Base-by-base conservation (phyloP, 495 filamentous ascomycete genomes). In the Pyronema omphalodes region DNA sequence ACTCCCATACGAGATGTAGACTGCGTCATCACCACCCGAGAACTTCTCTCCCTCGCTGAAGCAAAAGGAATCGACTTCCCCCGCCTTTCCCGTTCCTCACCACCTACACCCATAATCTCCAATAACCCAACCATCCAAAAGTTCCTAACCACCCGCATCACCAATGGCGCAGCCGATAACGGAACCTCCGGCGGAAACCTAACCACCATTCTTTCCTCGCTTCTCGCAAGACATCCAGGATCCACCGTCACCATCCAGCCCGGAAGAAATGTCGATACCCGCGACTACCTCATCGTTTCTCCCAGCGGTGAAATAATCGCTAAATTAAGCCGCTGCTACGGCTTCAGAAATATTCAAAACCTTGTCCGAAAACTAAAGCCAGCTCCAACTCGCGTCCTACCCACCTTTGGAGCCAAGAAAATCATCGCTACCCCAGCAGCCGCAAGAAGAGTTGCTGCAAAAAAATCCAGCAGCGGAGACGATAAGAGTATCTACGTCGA, bases 301-400 rank as follows among this genome's bases (percentile, higher is more conserved):
- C 59, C 68, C 29, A 69, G 70, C 1, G 76, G 76, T 1, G 69
- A 79, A 43, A 67, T 74, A 1, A 60, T 93, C 9, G 77, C 94
- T 70, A 84, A 80, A 60, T 81, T 86, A 29, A 88, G 88, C 14
- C 78, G 91, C 49, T 96, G 87, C 63, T 98, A 96, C 63, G 91
- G 91, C 2, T 98, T 96, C 71, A 76, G 89, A 35, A 98, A 98
- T 59, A 98, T 98, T 57, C 89, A 95, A 66, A 98, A 98, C 58
- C 74, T 98, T 12, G 93, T 98, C 29, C 77, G 91, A 5, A 79
- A 83, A 54, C 69, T 98, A 41, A 93, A 93, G 61, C 91, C 91
- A 0, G 76, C 80, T 1, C 69, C 73, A 9, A 84, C 80, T 33
- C 76, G 84, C 36, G 79, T 93, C 70, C 85, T 87, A 7, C 83